These are phyloP conservation scores for Daldinia sp. DNA, from an alignment of 2,329 filamentous ascomycete species.

Conservation along the genomic window DNA sequence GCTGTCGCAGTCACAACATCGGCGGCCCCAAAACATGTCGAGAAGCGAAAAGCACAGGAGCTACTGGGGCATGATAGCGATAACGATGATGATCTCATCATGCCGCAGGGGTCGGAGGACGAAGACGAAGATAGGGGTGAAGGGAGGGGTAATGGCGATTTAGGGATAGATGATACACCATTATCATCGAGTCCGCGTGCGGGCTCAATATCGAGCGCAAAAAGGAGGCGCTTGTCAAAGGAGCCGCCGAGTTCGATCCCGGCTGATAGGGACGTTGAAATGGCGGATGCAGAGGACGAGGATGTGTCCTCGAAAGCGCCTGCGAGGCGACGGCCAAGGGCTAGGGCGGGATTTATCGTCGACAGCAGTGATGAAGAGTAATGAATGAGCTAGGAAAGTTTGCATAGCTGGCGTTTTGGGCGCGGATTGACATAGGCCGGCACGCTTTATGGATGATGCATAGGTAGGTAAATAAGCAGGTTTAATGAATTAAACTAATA, in stretches of 20 bases:
- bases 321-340: constrained; percentile 52
- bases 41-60: constrained; percentile 46
- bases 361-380: constrained; percentile 68
- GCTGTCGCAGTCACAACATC: constrained; percentile 14
- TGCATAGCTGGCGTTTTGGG: constrained; percentile 39
- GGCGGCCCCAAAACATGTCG: constrained; percentile 33
- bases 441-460: neutral
- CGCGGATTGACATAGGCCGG: neutral
- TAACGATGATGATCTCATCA: constrained; percentile 42
- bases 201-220: constrained; percentile 34
- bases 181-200: constrained; percentile 51
- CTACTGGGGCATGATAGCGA: constrained; percentile 45
- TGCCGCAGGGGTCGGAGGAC: constrained; percentile 37
- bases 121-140: constrained; percentile 41
- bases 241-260: constrained; percentile 24
- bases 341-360: constrained; percentile 63
- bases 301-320: constrained; percentile 48
- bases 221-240: constrained; percentile 44
- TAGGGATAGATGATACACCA: constrained; percentile 48
- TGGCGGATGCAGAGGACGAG: constrained; percentile 52
- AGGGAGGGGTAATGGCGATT: constrained; percentile 28
- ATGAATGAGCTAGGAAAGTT: constrained; percentile 22
- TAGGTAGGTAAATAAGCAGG: too few relatives aligned
- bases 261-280: constrained; percentile 44
- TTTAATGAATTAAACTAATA: neutral